These are phyloP conservation scores for Metschnikowia colocasiae DNA, from an alignment of 805 yeast genomes.

Conservation along the genomic window DNA sequence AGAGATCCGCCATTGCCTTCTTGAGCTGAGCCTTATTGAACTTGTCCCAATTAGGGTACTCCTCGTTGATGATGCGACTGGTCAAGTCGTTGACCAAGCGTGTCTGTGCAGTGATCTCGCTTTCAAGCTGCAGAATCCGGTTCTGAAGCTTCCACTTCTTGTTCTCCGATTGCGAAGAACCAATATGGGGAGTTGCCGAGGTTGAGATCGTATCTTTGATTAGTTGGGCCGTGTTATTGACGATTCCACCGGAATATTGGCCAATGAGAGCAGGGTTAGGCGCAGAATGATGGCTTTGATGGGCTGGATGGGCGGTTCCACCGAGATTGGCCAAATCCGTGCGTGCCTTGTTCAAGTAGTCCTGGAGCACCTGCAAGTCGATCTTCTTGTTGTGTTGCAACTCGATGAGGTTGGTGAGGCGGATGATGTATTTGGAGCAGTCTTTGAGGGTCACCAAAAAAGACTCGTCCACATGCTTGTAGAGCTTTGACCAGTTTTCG, in stretches of 20 bases:
- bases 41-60: conserved; percentile 66
- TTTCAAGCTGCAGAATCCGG: conserved; percentile 42
- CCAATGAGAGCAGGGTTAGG: conserved; percentile 30
- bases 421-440: conserved; percentile 64
- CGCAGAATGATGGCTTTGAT: conserved; percentile 17
- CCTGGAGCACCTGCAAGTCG: conserved; percentile 82
- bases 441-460: conserved; percentile 82
- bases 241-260: conserved; percentile 30
- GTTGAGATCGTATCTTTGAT: conserved; percentile 51
- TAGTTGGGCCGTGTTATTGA: conserved; percentile 40
- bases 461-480: conserved; percentile 63
- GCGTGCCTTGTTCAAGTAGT: conserved; percentile 68
- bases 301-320: conserved; percentile 22
- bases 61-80: conserved; percentile 44
- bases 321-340: conserved; percentile 51
- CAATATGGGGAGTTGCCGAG: conserved; percentile 41
- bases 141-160: conserved; percentile 42
- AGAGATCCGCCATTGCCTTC: conserved; percentile 63
- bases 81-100: conserved; percentile 46
- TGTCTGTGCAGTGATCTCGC: conserved; percentile 43
- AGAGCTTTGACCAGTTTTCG: conserved; percentile 40
- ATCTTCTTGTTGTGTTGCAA: conserved; percentile 87
- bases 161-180: conserved; percentile 39
- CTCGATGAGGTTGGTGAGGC: conserved; percentile 58
- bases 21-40: conserved; percentile 78